Percentiles rank a stretch among this genome's conserved stretches.
Evolutionary conservation across 805 yeast species (phyloP).

Genomic region (Candida glaebosa): DNA sequence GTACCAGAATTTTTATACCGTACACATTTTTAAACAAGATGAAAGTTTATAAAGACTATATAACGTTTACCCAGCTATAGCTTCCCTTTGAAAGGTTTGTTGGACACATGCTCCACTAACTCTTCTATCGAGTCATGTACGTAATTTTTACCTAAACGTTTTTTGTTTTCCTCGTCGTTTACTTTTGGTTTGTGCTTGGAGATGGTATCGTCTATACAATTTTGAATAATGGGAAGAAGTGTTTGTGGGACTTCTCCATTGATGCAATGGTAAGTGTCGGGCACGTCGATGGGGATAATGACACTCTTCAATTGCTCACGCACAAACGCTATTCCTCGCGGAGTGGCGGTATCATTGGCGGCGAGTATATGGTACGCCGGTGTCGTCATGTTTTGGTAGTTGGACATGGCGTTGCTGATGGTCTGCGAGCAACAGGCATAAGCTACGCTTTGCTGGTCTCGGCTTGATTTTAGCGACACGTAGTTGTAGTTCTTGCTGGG

Average conservation of each 20-base stretch:
- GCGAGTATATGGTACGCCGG: slow-evolving; percentile 14
- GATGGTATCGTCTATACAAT: slow-evolving; percentile 5
- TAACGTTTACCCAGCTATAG: not conserved
- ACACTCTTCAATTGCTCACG: slow-evolving; percentile 6
- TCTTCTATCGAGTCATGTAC: slow-evolving; percentile 9
- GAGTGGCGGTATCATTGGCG: slow-evolving; percentile 9
- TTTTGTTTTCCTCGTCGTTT: not conserved
- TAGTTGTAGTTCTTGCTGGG: slow-evolving; percentile 6
- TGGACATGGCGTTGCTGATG: slow-evolving; percentile 2
- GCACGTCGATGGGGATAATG: slow-evolving; percentile 7
- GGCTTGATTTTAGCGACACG: slow-evolving; percentile 13
- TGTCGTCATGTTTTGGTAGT: slow-evolving; percentile 7
- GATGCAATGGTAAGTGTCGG: slow-evolving; percentile 11
- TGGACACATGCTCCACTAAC: slow-evolving; percentile 3
- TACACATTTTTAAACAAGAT: not conserved
- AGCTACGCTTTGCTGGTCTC: slow-evolving; percentile 9
- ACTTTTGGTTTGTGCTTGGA: not conserved
- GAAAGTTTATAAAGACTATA: not conserved
- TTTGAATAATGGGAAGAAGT: slow-evolving; percentile 6
- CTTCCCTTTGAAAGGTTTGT: not conserved
- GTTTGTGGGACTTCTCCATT: slow-evolving; percentile 16
- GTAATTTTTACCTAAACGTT: slow-evolving; percentile 3
- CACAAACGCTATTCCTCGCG: not conserved
- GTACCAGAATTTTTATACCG: not conserved
- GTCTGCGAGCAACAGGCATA: slow-evolving; percentile 8